Evolutionary conservation across 305 asterid species (phyloP), one percentile per base, ranked within the genome.

Genomic region (Fraxinus albicans): DNA sequence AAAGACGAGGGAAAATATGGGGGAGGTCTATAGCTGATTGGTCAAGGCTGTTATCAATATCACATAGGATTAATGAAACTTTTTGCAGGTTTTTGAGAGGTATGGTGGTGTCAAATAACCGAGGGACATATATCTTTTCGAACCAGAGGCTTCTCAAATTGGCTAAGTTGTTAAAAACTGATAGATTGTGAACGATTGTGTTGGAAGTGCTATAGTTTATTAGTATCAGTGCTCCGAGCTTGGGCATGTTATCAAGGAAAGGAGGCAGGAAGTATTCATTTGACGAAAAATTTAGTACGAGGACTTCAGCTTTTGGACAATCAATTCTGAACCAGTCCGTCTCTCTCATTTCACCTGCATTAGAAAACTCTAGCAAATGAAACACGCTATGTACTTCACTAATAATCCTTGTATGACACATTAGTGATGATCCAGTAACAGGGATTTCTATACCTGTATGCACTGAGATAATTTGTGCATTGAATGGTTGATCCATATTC

Each of bases 61-160:
- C 93, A 58, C 97, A 94, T 27, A 95, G 91, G 21, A 95, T 81
- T 36, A 95, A 86, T 0, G 99, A 92, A 19, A 95, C 84, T 77
- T 94, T 95, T 7, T 82, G 86, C 73, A 95, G 85, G 84, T 89
- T 91, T 67, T 79, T 84, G 17, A 95, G 86, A 82, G 97, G 97
- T 25, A 60, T 69, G 17, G 92, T 90, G 80, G 95, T 88, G 85
- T 88, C 85, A 27, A 97, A 97, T 42, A 94, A 77, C 3, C 86
- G 82, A 47, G 98, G 98, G 81, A 91, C 84, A 0, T 91, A 78
- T 55, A 94, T 88, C 77, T 92, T 94, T 86, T 94, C 98, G 3
- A 95, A 85, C 97, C 97, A 95, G 81, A 94, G 93, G 96, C 98
- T 95, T 84, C 97, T 86, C 55, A 95, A 79, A 85, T 92, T 90